Base-by-base conservation (phyloP, 2,329 filamentous ascomycete genomes). In the Penicillium expansum region DNA sequence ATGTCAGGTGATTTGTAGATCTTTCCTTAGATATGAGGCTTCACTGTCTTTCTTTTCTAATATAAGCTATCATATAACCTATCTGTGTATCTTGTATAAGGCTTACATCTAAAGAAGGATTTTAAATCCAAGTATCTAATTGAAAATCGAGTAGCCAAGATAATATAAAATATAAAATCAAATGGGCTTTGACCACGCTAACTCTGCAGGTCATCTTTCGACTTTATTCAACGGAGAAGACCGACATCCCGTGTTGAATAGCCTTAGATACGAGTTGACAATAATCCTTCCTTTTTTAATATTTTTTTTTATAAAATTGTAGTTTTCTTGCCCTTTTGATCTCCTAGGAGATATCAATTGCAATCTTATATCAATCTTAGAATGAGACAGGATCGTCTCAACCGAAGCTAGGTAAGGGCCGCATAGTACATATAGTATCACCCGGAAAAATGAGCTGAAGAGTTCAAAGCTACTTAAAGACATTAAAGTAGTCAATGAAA, bases 1-100 rank as follows among this genome's bases (percentile, higher is more conserved):
- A 1, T 9, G 51, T 54, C 52, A 55, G 49, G 52, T 55, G 52
- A 55, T 50, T 50, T 39, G 45, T 44, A 37, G 24, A 43, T 50
- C 45, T 8, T 42, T 30, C 11, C 5, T 33, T 4, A 22, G 9
- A 50, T 9, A 7, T 30, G 11, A 41, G 9, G 18, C 10, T 5
- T 30, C 48, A 42, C 45, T 37, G 13, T 8, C 4, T 37, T 18
- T 8, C 4, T 29, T 24, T 18, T 32, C 1, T 24, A 22, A 14
- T 33, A n/a, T 24, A 7, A n/a, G 20, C 8, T 24, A 33, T 11
- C 11, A 16, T 44, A 14, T 10, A 24, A 20, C 9, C 4, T 16
- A 52, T 37, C 5, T 35, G 27, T 18, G 24, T 18, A 11, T 16
- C n/a, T 30, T 24, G 1, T 44, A 14, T 29, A 35, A 35, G 14